These are phyloP conservation scores for Phytopythium vexans DNA, from an alignment of 352 stramenopile genomes.

Conservation along the genomic window DNA sequence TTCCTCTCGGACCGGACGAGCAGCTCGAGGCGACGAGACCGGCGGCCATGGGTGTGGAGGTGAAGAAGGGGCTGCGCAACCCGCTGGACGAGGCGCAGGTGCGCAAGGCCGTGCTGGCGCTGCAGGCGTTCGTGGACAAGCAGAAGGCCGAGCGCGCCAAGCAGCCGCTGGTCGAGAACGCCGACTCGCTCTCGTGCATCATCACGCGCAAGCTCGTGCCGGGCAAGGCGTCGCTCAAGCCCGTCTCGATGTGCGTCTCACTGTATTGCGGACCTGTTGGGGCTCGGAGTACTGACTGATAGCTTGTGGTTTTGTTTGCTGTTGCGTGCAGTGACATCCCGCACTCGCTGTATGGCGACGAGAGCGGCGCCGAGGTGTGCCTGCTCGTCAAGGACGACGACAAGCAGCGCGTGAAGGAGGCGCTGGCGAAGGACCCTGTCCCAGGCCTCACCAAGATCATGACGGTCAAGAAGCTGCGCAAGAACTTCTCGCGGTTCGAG, in stretches of 20 bases:
- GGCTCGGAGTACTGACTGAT: background rate
- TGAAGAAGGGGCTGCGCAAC: constrained; percentile 65
- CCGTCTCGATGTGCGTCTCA: constrained; percentile 56
- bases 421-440: constrained; percentile 54
- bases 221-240: constrained; percentile 65
- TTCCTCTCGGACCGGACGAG: background rate
- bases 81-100: constrained; percentile 72
- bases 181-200: constrained; percentile 64
- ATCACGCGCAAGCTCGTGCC: constrained; percentile 71
- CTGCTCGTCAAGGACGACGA: constrained; percentile 83
- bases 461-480: constrained; percentile 79
- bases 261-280: background rate
- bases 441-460: constrained; percentile 67
- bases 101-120: constrained; percentile 61
- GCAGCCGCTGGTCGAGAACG: constrained; percentile 53
- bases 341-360: constrained; percentile 47
- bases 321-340: constrained; percentile 42
- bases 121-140: constrained; percentile 59
- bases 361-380: constrained; percentile 61
- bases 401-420: constrained; percentile 81
- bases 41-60: constrained; percentile 11
- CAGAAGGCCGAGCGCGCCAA: constrained; percentile 41
- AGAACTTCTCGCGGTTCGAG: constrained; percentile 77
- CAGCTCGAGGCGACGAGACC: background rate
- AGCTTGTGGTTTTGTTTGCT: constrained; percentile 7